Evolutionary conservation across 176 grass and related monocot species (phyloP).

Genomic region (Rhipidocladum racemiflorum): DNA sequence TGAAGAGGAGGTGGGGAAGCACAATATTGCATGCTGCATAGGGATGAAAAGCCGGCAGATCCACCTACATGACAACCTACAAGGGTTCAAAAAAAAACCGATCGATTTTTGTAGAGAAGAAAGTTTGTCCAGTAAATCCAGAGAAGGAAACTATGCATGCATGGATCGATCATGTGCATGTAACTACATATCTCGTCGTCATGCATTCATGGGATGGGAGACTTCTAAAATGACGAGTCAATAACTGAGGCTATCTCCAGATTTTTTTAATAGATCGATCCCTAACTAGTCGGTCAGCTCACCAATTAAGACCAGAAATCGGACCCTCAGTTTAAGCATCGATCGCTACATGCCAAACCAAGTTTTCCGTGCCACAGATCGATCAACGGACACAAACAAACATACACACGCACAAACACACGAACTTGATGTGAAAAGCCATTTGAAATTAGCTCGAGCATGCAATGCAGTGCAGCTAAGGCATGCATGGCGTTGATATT

Average conservation of each 20-base stretch:
- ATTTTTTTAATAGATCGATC: neutral
- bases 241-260: neutral
- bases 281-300: constrained; percentile 3
- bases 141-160: no score
- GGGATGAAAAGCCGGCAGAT: no score
- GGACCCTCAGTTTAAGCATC: neutral
- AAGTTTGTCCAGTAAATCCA: no score
- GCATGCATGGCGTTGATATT: neutral
- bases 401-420: constrained; percentile 1
- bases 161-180: no score
- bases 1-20: no score
- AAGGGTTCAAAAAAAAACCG: no score
- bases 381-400: constrained; percentile 33
- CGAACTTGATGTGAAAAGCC: neutral
- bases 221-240: constrained; percentile 3
- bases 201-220: neutral
- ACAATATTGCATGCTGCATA: no score
- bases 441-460: neutral
- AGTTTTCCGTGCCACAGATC: constrained; percentile 46
- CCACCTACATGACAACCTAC: no score
- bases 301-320: constrained; percentile 13
- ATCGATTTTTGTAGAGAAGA: no score
- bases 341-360: constrained; percentile 26
- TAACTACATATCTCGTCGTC: neutral
- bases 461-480: neutral